Conservation (phyloP, 1,284 basidiomycete species). For the Ustilago tritici region DNA sequence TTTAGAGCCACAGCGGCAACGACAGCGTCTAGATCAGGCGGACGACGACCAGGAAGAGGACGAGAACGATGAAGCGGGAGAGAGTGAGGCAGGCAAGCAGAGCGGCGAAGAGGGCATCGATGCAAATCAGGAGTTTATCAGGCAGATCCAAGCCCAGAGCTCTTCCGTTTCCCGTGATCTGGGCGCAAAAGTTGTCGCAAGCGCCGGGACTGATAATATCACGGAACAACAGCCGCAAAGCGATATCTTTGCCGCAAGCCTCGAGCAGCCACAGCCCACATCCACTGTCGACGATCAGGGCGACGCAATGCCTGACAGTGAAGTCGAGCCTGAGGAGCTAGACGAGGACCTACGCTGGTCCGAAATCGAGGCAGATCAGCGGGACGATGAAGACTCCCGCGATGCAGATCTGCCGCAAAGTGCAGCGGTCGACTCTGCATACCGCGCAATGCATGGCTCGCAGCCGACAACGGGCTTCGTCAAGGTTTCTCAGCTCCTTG, state of each 20-base stretch:
- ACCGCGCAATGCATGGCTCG: constrained; percentile 30
- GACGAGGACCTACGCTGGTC: constrained; percentile 49
- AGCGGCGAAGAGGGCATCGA: not conserved
- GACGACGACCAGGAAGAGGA: not conserved
- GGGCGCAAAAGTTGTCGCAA: not conserved
- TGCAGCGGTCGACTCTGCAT: constrained; percentile 13
- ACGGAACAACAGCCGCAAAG: not conserved
- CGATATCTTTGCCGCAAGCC: not conserved
- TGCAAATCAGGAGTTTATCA: constrained; percentile 6
- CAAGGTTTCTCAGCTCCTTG: constrained; percentile 36
- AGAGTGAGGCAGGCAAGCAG: not conserved
- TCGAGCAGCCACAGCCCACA: constrained; percentile 1
- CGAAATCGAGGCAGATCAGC: constrained; percentile 20
- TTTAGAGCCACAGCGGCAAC: not conserved
- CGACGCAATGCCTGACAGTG: constrained; percentile 38
- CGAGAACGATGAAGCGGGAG: not conserved
- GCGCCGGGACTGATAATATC: not conserved
- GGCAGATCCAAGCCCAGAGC: not conserved
- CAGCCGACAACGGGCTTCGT: constrained; percentile 42
- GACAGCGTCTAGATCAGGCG: not conserved
- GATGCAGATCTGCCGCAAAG: not conserved
- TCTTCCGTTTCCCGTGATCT: not conserved
- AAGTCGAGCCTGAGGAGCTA: constrained; percentile 42
- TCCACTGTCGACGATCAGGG: constrained; percentile 8
- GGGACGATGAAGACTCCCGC: constrained; percentile 3